Evolutionary conservation across 2,329 filamentous ascomycete species (phyloP), one percentile per base, ranked within the genome.

Genomic region (Cladosporium sp.): DNA sequence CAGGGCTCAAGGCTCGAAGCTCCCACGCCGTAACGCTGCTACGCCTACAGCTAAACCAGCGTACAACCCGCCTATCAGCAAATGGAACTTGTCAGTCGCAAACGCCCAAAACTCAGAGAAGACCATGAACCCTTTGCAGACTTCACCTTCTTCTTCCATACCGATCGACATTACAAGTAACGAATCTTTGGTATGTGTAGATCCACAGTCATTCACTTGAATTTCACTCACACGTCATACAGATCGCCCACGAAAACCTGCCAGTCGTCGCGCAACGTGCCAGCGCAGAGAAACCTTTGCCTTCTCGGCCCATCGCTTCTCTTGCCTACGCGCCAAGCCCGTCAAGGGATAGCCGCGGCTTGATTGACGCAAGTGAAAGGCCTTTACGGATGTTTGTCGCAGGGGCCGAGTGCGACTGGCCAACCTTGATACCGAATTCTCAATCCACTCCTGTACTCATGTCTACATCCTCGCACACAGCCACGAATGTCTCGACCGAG

Each of bases 351-450:
- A 66, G 68, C 28, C 72, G 73, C 15, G 73, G 71, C 2, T 66
- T 78, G 19, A 61, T 78, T 5, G 75, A 77, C 57, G 75, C 75
- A 14, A 68, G 69, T 22, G 72, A 75, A 55, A 61, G 61, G 50
- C 69, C 67, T 42, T 59, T 70, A 6, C 62, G 61, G 36, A 22
- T 63, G 15, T 59, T 52, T 2, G 34, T 60, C 5, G 61, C 42
- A 14, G 62, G 58, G 37, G 28, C 37, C 37, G 47, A 60, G 28
- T 49, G 54, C 42, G 66, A 65, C 14, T 69, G 64, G 63, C 64
- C 66, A 14, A 55, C 66, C 2, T 55, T 69, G 12, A 61, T 30
- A 9, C 65, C 65, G 6, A 58, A 14, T 15, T 20, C 54, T 22
- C n/a, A 12, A 22, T 56, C 54, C 4, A 56, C 34, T 37, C 54